These are phyloP conservation scores for Thraustochytrium aureum DNA, from an alignment of 352 stramenopile species.

Conservation along the genomic window DNA sequence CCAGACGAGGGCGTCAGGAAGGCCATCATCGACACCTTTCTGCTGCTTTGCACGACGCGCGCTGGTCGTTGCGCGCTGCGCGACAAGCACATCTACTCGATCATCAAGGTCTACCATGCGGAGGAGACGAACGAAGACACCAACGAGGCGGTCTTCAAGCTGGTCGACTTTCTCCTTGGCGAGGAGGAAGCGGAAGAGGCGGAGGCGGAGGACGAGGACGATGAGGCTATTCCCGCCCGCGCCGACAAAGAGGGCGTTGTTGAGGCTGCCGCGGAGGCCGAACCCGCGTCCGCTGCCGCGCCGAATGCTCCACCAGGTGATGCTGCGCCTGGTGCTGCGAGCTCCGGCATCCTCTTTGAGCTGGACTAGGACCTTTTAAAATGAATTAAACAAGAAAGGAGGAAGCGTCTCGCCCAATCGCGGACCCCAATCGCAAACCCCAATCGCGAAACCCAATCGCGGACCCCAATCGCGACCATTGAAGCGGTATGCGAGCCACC, in stretches of 20 bases:
- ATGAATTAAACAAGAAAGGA: too few species aligned
- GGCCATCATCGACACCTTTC: conserved; percentile 50
- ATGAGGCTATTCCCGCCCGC: too few species aligned
- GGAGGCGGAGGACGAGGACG: neutral
- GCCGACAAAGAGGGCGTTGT: too few species aligned
- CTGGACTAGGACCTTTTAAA: conserved; percentile 26
- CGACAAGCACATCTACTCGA: conserved; percentile 22
- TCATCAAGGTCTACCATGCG: conserved; percentile 50
- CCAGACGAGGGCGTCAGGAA: conserved; percentile 24
- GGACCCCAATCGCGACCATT: too few species aligned
- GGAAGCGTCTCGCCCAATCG: too few species aligned
- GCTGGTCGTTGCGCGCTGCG: conserved; percentile 13
- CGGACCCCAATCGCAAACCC: too few species aligned
- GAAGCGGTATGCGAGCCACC: too few species aligned
- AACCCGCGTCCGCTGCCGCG: too few species aligned
- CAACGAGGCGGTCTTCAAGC: conserved; percentile 48
- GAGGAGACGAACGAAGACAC: conserved; percentile 43
- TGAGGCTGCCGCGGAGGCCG: too few species aligned
- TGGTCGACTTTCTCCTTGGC: conserved; percentile 30
- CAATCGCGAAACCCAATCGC: too few species aligned
- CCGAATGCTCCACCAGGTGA: too few species aligned
- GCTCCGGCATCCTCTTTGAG: conserved; percentile 2
- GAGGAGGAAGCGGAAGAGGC: conserved; percentile 33
- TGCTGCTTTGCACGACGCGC: conserved; percentile 36
- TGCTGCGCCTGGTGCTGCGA: too few species aligned